phyloP scores from a whole-genome alignment of 2,329 filamentous ascomycete genomes.

The Aureobasidium pullulans region DNA sequence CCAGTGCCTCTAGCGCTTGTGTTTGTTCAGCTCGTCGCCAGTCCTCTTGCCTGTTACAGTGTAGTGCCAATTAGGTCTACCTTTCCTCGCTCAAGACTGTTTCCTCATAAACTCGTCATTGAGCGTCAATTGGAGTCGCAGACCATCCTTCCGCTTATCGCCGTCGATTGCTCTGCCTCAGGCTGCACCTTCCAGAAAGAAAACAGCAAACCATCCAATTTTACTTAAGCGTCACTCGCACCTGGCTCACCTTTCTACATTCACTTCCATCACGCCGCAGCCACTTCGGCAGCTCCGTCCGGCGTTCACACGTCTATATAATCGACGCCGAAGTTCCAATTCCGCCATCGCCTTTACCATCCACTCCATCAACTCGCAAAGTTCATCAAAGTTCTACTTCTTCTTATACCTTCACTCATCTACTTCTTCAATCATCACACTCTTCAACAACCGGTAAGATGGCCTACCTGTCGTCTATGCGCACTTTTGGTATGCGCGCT shows the following conservation, averaged over 20 bases:
- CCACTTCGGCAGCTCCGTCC: background rate
- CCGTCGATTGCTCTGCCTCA: background rate
- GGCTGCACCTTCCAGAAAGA: background rate
- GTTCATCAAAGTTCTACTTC: background rate
- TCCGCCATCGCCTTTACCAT: background rate
- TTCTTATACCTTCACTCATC: background rate
- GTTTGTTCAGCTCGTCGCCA: background rate
- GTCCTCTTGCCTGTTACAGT: background rate
- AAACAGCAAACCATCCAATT: background rate
- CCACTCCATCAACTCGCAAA: background rate
- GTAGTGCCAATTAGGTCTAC: background rate
- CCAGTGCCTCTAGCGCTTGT: background rate
- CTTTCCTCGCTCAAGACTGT: background rate
- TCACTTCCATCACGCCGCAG: background rate
- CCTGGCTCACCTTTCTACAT: constrained; percentile 2
- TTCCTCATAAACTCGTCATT: constrained; percentile 3
- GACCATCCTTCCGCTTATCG: background rate
- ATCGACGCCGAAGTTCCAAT: background rate
- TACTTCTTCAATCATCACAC: background rate
- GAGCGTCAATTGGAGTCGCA: background rate
- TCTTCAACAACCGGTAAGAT: background rate
- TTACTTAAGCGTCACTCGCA: background rate
- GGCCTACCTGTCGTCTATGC: background rate
- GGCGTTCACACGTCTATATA: background rate
- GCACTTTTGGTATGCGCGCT: background rate